Conservation (phyloP, 1,284 basidiomycete species). For the Boletus sp. region DNA sequence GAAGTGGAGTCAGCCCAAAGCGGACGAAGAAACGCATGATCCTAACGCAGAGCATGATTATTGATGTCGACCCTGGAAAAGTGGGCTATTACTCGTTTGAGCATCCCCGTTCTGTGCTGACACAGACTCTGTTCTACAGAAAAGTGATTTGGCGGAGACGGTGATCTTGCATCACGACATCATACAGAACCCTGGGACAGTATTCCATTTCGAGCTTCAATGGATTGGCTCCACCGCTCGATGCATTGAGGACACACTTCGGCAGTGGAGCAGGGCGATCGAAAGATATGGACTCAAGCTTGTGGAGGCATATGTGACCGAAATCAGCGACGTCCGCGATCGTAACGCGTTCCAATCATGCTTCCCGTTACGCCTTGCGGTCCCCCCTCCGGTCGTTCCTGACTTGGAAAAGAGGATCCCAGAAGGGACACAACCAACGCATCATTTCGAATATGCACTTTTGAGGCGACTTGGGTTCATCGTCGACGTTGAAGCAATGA, state of each 20-base stretch:
- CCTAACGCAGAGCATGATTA: slow-evolving; percentile 82
- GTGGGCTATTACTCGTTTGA: slow-evolving; percentile 36
- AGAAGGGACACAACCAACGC: slow-evolving; percentile 55
- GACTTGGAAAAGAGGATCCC: slow-evolving; percentile 67
- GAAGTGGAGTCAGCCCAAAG: slow-evolving; percentile 38
- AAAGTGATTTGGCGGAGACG: slow-evolving; percentile 83
- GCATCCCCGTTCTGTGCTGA: slow-evolving; percentile 12
- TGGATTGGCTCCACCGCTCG: slow-evolving; percentile 97
- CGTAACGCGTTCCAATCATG: slow-evolving; percentile 88
- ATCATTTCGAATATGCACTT: slow-evolving; percentile 81
- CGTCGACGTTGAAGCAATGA: slow-evolving; percentile 79
- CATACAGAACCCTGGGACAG: slow-evolving; percentile 86
- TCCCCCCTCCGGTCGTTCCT: slow-evolving; percentile 68
- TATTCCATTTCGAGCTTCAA: slow-evolving; percentile 94
- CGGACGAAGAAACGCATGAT: slow-evolving; percentile 65
- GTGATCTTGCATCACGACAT: slow-evolving; percentile 89
- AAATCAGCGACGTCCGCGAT: slow-evolving; percentile 77
- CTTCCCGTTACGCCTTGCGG: slow-evolving; percentile 71
- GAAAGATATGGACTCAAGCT: slow-evolving; percentile 90
- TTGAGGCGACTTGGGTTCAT: slow-evolving; percentile 78
- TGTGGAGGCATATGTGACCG: slow-evolving; percentile 88
- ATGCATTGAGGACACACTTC: slow-evolving; percentile 88
- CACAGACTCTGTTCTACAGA: slow-evolving; percentile 37
- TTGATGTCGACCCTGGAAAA: slow-evolving; percentile 81
- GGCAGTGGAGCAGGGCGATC: slow-evolving; percentile 80